These are phyloP conservation scores for Wickerhamomyces bisporus DNA, from an alignment of 805 yeast species.

Conservation along the genomic window DNA sequence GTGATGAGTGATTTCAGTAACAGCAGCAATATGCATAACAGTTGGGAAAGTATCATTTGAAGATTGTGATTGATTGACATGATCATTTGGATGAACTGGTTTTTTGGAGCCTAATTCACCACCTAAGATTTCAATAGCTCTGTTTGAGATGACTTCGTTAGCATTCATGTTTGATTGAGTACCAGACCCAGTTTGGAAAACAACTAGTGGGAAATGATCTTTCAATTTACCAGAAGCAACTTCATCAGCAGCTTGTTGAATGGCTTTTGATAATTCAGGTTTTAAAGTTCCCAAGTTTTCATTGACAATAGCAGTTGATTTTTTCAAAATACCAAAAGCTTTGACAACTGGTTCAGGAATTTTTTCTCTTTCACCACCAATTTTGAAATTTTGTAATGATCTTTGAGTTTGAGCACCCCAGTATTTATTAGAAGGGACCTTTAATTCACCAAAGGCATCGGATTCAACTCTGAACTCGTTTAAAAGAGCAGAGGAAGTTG, in stretches of 20 bases:
- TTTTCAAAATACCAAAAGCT: slow-evolving; percentile 92
- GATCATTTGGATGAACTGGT: slow-evolving; percentile 98
- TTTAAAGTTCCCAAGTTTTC: slow-evolving; percentile 76
- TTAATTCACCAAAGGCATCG: slow-evolving; percentile 96
- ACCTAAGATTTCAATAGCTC: slow-evolving; percentile 95
- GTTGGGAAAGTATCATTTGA: slow-evolving; percentile 99
- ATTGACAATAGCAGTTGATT: slow-evolving; percentile 92
- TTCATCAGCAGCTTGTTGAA: slow-evolving; percentile 92
- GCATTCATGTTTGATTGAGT: slow-evolving; percentile 99
- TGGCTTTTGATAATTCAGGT: slow-evolving; percentile 77
- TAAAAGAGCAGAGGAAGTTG: slow-evolving; percentile 5
- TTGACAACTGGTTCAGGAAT: slow-evolving; percentile 88
- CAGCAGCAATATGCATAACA: slow-evolving; percentile 99
- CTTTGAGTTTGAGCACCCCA: slow-evolving; percentile 99
- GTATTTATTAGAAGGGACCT: slow-evolving; percentile 80
- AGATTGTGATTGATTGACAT: slow-evolving; percentile 97
- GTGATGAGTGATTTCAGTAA: slow-evolving; percentile 70
- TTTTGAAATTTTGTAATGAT: slow-evolving; percentile 88
- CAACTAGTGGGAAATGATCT: slow-evolving; percentile 96
- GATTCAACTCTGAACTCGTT: slow-evolving; percentile 58
- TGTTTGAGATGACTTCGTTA: slow-evolving; percentile 96
- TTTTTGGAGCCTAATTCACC: slow-evolving; percentile 87
- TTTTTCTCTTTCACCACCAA: slow-evolving; percentile 86
- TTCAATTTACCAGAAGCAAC: slow-evolving; percentile 87
- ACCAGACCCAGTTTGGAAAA: slow-evolving; percentile 98